phyloP scores from a whole-genome alignment of 2,329 filamentous ascomycete species.

The Aspergillus quadrilineatus region DNA sequence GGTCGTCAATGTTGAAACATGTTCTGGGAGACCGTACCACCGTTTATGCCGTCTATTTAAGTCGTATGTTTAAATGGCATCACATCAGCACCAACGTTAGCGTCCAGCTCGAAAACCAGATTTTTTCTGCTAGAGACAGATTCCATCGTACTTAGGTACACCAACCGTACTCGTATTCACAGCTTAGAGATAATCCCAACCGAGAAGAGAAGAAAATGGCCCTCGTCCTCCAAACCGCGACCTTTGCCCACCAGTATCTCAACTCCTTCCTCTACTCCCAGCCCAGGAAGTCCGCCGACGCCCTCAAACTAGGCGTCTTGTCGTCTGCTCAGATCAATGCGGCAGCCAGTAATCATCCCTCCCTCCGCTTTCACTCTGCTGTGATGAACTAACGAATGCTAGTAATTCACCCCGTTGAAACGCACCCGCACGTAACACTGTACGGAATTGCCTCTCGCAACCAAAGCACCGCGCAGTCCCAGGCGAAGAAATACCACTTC shows the following conservation, averaged over 20 bases:
- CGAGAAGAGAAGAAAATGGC: constrained; percentile 17
- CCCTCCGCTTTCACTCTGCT: background rate
- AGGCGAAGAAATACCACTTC: constrained; percentile 53
- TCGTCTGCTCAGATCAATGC: constrained; percentile 26
- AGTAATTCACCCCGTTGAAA: constrained; percentile 45
- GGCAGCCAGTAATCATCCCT: constrained; percentile 16
- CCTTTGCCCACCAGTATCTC: constrained; percentile 27
- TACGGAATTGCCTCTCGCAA: constrained; percentile 55
- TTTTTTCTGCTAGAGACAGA: too few relatives aligned
- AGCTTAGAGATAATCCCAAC: too few relatives aligned
- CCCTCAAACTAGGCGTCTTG: constrained; percentile 25
- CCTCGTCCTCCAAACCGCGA: constrained; percentile 25
- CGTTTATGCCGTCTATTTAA: too few relatives aligned
- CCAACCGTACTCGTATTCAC: too few relatives aligned
- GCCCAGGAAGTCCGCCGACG: constrained; percentile 23
- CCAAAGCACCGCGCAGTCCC: constrained; percentile 46
- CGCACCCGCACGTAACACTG: constrained; percentile 55
- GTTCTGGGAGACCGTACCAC: too few relatives aligned
- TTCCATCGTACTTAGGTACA: too few relatives aligned
- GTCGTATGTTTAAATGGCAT: too few relatives aligned
- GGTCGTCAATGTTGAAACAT: too few relatives aligned
- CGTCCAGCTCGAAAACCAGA: too few relatives aligned
- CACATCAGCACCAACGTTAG: too few relatives aligned
- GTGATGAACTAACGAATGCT: background rate
- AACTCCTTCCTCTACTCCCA: constrained; percentile 22